A percentile compares a stretch with the other conserved stretches of the same genome.
Conservation (phyloP, 2,329 filamentous ascomycete species). For the Penicillium hordei region DNA sequence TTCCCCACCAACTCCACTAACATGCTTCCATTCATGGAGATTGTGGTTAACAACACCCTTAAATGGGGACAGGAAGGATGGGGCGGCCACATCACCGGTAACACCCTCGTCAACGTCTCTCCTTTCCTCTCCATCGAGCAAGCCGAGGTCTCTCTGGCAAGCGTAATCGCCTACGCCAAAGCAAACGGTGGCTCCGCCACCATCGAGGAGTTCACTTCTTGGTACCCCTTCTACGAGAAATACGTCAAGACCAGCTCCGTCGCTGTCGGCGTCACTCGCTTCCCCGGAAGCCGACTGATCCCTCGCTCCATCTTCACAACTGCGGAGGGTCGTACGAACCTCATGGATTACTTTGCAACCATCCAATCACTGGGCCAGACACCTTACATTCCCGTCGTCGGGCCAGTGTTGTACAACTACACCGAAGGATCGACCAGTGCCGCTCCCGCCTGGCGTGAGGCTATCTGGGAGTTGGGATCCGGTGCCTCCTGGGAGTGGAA, state of each 20-base stretch:
- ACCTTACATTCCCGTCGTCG: slow-evolving; percentile 20
- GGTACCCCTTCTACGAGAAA: slow-evolving; percentile 20
- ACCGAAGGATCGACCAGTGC: slow-evolving; percentile 18
- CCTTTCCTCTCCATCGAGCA: slow-evolving; percentile 13
- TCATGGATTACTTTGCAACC: not conserved
- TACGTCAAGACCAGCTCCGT: slow-evolving; percentile 20
- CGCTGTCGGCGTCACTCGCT: slow-evolving; percentile 18
- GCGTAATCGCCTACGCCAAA: slow-evolving; percentile 10
- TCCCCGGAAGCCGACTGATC: slow-evolving; percentile 22
- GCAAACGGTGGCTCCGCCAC: slow-evolving; percentile 14
- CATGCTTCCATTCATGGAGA: slow-evolving; percentile 22
- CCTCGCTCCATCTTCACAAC: slow-evolving; percentile 19
- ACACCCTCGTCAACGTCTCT: slow-evolving; percentile 19
- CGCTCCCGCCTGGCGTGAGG: slow-evolving; percentile 21
- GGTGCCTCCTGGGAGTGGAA: slow-evolving; percentile 18
- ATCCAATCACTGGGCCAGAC: slow-evolving; percentile 2
- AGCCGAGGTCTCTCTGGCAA: slow-evolving; percentile 14
- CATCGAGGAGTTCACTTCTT: slow-evolving; percentile 19
- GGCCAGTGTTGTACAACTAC: slow-evolving; percentile 20
- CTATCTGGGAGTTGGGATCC: slow-evolving; percentile 19
- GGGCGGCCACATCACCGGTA: slow-evolving; percentile 24
- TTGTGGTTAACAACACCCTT: slow-evolving; percentile 23
- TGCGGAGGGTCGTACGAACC: slow-evolving; percentile 3
- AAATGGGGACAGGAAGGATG: slow-evolving; percentile 25
- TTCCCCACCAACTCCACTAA: slow-evolving; percentile 19